Base-by-base conservation (phyloP, 2,329 filamentous ascomycete genomes). In the Chlorencoelia australis region DNA sequence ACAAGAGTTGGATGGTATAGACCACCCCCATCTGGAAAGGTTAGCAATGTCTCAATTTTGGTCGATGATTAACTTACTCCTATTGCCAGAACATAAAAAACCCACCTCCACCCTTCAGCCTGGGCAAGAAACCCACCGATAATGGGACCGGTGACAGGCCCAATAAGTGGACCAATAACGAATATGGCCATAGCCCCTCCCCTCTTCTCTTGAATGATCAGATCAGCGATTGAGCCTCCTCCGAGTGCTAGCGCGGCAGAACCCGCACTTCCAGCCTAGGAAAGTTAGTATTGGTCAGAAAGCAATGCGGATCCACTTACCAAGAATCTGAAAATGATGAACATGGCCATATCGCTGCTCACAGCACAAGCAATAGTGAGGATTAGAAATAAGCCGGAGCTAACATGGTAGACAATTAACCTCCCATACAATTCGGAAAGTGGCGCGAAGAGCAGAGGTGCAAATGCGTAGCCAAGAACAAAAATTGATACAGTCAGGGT, bases 241-340 rank as follows among this genome's bases (percentile, higher is more conserved):
- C 10, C 68, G 33, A 9, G 26, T 16, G 22, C 5, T 7, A 83
- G 28, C 7, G 35, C 28, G 10, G 43, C 32, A 10, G 68, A 6
- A 60, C 79, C 79, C 31, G 76, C 76, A 10, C 72, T 56, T 7
- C 79, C 80, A 3, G 69, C 67, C n/a, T n/a, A n/a, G n/a, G n/a
- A n/a, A n/a, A n/a, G n/a, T n/a, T n/a, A n/a, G n/a, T n/a, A n/a
- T n/a, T n/a, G n/a, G n/a, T n/a, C n/a, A n/a, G n/a, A n/a, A n/a
- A 33, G 65, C 67, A 14, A 65, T 67, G 30, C 70, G n/a, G n/a
- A n/a, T n/a, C n/a, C n/a, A n/a, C n/a, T n/a, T n/a, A n/a, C n/a
- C 3, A 81, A 46, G 44, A 81, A 69, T 2, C 77, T 70, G 46
- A 79, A 75, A 11, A 58, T 63, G 29, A 77, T 66, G 21, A 79